Evolutionary conservation across 2,329 filamentous ascomycete genomes (phyloP), one percentile per base, ranked within the genome.

Genomic region (Domatiomyces globalis): DNA sequence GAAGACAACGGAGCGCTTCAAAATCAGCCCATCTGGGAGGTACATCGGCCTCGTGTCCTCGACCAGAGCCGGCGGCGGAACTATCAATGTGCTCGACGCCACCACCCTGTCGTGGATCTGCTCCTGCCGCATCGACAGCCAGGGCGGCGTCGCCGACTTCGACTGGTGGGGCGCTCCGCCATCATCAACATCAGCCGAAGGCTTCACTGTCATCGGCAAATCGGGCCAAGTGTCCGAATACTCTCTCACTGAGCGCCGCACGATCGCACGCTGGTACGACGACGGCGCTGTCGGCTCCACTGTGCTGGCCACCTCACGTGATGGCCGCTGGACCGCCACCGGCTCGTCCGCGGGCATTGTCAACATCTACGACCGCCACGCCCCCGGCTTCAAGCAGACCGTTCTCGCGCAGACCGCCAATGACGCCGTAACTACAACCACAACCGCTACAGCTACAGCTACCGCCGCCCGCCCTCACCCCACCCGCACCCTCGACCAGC

Each of bases 191-290:
- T 39, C 33, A 5, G 85, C 89, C 33, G 78, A 83, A 43, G 90
- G 89, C 4, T 73, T 98, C 61, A 84, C 81, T 0, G 84, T 95
- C 43, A 79, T 85, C 1, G 88, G 87, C 54, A 89, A 84, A 66
- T 87, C 85, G 59, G 92, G 92, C 20, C 86, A 94, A 63, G 78
- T 96, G 5, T 88, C 86, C 49, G 92, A 98, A 71, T 98, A 87
- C 78, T 84, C 81, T 63, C 73, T 94, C 53, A 72, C 73, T 19
- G 70, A 78, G 20, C 77, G 76, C 52, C 77, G 81, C 9, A 85
- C 94, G 49, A 64, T 95, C 1, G 86, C 81, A 2, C 72, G 88
- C 49, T 98, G 92, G 92, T 76, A 80, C 47, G 92, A 98, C 62
- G 87, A 95, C 61, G 92, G 92, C 54, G 86, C 84, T 29, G 81